Evolutionary conservation across 2,329 filamentous ascomycete species (phyloP).

Genomic region (Colletotrichum higginsianum): DNA sequence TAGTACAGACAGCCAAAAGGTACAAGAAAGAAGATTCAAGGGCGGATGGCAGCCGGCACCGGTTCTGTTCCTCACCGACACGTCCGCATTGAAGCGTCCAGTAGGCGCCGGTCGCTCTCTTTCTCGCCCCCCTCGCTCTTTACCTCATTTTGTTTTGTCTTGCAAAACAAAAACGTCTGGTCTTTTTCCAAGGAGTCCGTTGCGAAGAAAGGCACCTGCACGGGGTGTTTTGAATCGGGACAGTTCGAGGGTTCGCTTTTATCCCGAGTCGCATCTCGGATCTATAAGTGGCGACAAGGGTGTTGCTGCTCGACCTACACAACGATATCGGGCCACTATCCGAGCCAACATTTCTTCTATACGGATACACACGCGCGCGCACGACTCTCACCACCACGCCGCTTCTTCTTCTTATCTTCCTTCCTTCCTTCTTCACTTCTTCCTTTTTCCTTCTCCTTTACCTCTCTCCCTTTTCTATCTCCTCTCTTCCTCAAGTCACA

Average conservation of each 20-base stretch:
- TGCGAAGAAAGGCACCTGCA: neutral
- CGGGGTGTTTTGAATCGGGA: neutral
- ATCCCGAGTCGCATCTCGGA: constrained; percentile 27
- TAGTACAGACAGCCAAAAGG: neutral
- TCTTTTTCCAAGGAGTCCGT: neutral
- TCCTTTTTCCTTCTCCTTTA: neutral
- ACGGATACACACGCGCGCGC: neutral
- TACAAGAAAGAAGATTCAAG: neutral
- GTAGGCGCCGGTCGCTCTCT: neutral
- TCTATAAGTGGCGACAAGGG: constrained; percentile 39
- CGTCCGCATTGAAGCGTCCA: constrained; percentile 8
- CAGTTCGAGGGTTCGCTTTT: constrained; percentile 7
- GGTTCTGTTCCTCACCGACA: constrained; percentile 26
- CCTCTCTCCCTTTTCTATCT: constrained; percentile 8
- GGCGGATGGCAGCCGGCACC: constrained; percentile 6
- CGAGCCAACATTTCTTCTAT: constrained; percentile 33
- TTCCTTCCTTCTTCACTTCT: constrained; percentile 13
- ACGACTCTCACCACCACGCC: constrained; percentile 13
- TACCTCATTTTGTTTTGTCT: too few relatives aligned
- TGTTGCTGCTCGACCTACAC: constrained; percentile 25
- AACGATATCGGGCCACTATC: constrained; percentile 41
- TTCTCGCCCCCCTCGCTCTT: neutral
- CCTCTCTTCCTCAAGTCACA: neutral
- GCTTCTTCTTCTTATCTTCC: neutral
- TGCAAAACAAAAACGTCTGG: neutral